Base-by-base conservation (phyloP, 2,329 filamentous ascomycete species). In the Fusarium drepaniforme region DNA sequence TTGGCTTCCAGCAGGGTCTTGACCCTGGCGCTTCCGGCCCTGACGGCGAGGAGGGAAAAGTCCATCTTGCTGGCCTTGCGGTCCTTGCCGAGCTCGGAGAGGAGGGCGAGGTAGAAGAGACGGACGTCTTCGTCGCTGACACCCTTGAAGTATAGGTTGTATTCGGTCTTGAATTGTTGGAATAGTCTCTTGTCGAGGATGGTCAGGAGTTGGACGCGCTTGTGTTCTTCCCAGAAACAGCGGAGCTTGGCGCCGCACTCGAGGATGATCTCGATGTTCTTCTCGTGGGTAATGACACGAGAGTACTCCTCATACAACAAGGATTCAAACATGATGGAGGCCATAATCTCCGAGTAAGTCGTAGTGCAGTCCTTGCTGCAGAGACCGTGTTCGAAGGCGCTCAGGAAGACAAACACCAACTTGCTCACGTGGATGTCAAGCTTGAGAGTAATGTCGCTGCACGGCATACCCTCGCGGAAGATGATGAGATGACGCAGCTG, bases 401-500 rank as follows among this genome's bases (percentile, higher is more conserved):
- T 85, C 1, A 88, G 77, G 77, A 88, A 88, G 13, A 87, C 81
- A 28, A 87, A 84, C 5, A 83, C 81, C 0, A 81, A 77, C 67
- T 81, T 84, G 61, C 78, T 81, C 44, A 84, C 74, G 46, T 81
- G 80, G 3, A 78, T 76, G 2, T 82, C 77, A 13, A 87, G 71
- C 68, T 83, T 83, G 72, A 87, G 79, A 2, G 80, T 82, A 15
- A 84, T 79, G 21, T 82, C 82, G 2, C 80, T 83, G 44, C 85
- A 82, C 23, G 85, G 85, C 60, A 76, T 69, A 0, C 40, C 49
- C 16, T 72, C 78, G 18, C 69, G 56, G 69, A 88, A 86, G 65
- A 89, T 85, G 53, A 89, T 82, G 69, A 89, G 84, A 33, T 86
- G 84, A 35, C 87, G 87, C 21, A 90, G 77, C 71, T 89, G 86